Percentiles rank a stretch among this genome's conserved stretches.
phyloP scores from a whole-genome alignment of 768 basidiomycete species.

The Leccinum longicurvipes region DNA sequence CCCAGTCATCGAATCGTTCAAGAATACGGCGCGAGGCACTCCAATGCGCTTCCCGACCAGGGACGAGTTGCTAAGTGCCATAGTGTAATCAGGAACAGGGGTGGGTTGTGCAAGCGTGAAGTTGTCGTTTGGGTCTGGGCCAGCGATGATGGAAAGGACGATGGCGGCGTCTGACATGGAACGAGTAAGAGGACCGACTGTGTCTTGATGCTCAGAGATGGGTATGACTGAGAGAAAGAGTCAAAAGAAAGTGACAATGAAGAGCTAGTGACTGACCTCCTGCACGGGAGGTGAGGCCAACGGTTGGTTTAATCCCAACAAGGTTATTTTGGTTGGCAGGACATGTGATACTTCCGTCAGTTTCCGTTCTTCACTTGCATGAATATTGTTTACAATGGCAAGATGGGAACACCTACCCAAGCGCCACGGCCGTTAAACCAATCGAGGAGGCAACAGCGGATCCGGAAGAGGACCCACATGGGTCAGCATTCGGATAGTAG shows the following conservation, averaged over 20 bases:
- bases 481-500: slow-evolving; percentile 49
- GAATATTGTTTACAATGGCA: neutral
- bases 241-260: neutral
- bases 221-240: slow-evolving; percentile 45
- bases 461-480: slow-evolving; percentile 58
- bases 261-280: slow-evolving; percentile 39
- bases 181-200: slow-evolving; percentile 55
- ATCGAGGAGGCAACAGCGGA: slow-evolving; percentile 54
- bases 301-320: slow-evolving; percentile 58
- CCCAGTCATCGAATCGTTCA: slow-evolving; percentile 26
- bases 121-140: slow-evolving; percentile 52
- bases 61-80: slow-evolving; percentile 47
- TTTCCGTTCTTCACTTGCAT: slow-evolving; percentile 35
- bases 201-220: slow-evolving; percentile 55
- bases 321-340: slow-evolving; percentile 52
- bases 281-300: slow-evolving; percentile 56
- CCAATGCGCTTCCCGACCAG: slow-evolving; percentile 53
- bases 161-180: slow-evolving; percentile 53
- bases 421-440: slow-evolving; percentile 45
- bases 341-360: slow-evolving; percentile 53
- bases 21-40: slow-evolving; percentile 42
- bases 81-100: slow-evolving; percentile 51
- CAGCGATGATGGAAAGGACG: slow-evolving; percentile 55
- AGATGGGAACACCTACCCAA: slow-evolving; percentile 29
- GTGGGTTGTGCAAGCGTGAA: slow-evolving; percentile 52